phyloP scores from a whole-genome alignment of 2,329 filamentous ascomycete species.

The Tetracladium maxilliforme region DNA sequence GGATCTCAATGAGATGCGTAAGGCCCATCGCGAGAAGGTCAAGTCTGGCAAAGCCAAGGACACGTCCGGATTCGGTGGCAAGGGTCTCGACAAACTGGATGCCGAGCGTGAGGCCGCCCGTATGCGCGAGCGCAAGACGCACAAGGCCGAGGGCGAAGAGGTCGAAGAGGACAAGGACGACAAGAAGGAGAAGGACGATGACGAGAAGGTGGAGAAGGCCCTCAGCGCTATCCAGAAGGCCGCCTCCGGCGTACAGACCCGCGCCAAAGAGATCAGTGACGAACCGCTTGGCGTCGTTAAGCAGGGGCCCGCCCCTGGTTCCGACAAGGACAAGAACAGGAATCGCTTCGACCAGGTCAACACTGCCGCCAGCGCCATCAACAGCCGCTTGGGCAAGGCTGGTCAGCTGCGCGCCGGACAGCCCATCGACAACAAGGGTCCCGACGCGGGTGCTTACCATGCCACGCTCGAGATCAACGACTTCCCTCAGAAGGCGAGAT shows the following conservation, averaged over 20 bases:
- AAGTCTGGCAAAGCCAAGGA: conserved; percentile 86
- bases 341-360: conserved; percentile 74
- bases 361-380: conserved; percentile 83
- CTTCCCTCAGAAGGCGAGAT: conserved; percentile 95
- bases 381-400: conserved; percentile 75
- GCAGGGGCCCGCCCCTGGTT: conserved; percentile 34
- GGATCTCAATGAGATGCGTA: conserved; percentile 47
- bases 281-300: conserved; percentile 43
- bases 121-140: conserved; percentile 73
- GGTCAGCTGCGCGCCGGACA: conserved; percentile 84
- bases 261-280: conserved; percentile 18
- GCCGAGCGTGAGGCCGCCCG: conserved; percentile 80
- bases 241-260: conserved; percentile 18
- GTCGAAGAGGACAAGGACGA: conserved; percentile 69
- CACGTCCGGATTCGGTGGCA: conserved; percentile 82
- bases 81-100: conserved; percentile 83
- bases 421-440: conserved; percentile 95
- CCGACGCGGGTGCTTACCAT: conserved; percentile 92
- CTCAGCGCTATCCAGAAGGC: conserved; percentile 50
- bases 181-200: conserved; percentile 40
- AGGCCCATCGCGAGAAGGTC: conserved; percentile 74
- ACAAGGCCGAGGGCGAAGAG: conserved; percentile 73
- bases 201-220: conserved; percentile 56
- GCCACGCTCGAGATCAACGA: conserved; percentile 98
- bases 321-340: conserved; percentile 25